These are phyloP conservation scores for Cubamyces sp. DNA, from an alignment of 768 basidiomycete genomes.

Conservation along the genomic window DNA sequence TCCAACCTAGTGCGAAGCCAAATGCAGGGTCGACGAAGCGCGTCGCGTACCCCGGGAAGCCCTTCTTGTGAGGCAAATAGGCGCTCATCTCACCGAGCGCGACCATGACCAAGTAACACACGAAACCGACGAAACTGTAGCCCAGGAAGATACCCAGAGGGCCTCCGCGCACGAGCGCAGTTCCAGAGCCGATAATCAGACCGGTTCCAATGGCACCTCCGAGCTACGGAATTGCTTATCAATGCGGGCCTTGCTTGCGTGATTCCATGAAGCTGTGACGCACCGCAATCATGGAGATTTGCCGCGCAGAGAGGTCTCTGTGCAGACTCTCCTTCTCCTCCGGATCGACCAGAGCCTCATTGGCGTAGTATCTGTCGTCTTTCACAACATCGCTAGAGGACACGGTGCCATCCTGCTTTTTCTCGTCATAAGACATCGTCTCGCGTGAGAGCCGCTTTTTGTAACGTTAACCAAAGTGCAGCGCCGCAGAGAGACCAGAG, in stretches of 20 bases:
- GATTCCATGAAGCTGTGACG: conserved; percentile 5
- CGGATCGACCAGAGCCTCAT: conserved; percentile 29
- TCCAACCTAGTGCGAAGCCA: conserved; percentile 69
- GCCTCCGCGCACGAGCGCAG: conserved; percentile 58
- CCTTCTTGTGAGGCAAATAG: conserved; percentile 62
- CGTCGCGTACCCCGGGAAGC: conserved; percentile 59
- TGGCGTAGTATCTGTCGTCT: conserved; percentile 23
- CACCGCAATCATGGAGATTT: conserved; percentile 46
- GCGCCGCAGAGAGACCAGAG: conserved; percentile 1
- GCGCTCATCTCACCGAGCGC: conserved; percentile 45
- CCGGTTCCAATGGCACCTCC: conserved; percentile 41
- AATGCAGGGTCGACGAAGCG: conserved; percentile 71
- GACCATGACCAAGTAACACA: conserved; percentile 65
- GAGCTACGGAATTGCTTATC: conserved; percentile 26
- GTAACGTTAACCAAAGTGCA: not conserved
- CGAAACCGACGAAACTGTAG: conserved; percentile 53
- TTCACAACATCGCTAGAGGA: not conserved
- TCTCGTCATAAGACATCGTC: conserved; percentile 22
- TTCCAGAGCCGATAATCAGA: conserved; percentile 50
- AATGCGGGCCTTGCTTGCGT: not conserved
- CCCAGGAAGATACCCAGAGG: conserved; percentile 51
- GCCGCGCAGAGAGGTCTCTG: conserved; percentile 38
- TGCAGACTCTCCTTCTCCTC: conserved; percentile 37
- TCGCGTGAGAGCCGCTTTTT: not conserved
- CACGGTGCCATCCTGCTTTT: not conserved